Conservation (phyloP, 352 stramenopile genomes). For the Phytophthora meadii region DNA sequence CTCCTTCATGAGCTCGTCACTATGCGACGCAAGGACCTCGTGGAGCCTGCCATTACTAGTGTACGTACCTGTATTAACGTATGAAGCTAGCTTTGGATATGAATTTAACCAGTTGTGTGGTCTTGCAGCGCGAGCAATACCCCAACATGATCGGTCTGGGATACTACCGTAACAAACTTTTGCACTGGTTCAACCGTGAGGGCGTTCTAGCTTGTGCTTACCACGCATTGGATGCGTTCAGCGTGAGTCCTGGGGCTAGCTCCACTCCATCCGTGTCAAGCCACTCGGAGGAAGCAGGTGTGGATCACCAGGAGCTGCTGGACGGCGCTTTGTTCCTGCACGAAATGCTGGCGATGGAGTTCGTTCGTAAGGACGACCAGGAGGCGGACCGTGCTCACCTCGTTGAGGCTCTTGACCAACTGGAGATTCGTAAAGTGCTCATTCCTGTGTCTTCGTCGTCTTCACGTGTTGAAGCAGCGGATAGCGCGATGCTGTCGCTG, state of each 20-base stretch:
- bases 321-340: conserved; percentile 75
- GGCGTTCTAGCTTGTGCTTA: conserved; percentile 81
- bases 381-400: conserved; percentile 55
- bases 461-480: conserved; percentile 22
- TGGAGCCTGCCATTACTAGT: conserved; percentile 79
- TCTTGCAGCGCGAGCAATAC: conserved; percentile 74
- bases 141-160: conserved; percentile 87
- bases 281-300: conserved; percentile 31
- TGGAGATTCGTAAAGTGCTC: conserved; percentile 54
- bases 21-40: conserved; percentile 75
- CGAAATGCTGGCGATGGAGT: conserved; percentile 82
- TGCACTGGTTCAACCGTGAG: conserved; percentile 88
- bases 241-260: conserved; percentile 24
- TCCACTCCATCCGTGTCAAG: conserved; percentile 16
- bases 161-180: conserved; percentile 89
- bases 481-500: conserved; percentile 61
- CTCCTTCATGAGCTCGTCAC: conserved; percentile 75
- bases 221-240: conserved; percentile 66
- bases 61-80: conserved; percentile 38
- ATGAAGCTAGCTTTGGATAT: conserved; percentile 1
- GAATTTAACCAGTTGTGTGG: conserved; percentile 13
- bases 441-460: conserved; percentile 20
- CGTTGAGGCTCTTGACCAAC: conserved; percentile 43
- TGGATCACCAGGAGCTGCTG: conserved; percentile 61
- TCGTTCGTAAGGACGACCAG: conserved; percentile 71